Evolutionary conservation across 345 rosid species (phyloP).

Genomic region (Isatis tinctoria): DNA sequence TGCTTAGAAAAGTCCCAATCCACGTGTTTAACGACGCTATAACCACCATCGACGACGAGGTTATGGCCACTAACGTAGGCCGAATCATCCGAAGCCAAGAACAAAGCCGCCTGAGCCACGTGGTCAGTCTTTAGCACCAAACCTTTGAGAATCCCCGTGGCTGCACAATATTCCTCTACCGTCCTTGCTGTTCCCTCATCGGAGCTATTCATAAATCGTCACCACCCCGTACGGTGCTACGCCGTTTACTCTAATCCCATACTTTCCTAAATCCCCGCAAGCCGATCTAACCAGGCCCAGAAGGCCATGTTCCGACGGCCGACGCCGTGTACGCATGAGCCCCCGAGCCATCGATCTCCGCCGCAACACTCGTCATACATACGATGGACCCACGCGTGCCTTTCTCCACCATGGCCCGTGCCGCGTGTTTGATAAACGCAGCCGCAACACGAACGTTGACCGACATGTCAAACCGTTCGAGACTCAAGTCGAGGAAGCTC

Average conservation of each 20-base stretch:
- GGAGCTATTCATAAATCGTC: conserved; percentile 47
- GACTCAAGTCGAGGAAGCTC: conserved; percentile 57
- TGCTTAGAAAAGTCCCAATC: not conserved
- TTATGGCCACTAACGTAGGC: conserved; percentile 52
- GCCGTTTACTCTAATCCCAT: conserved; percentile 84
- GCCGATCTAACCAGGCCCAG: conserved; percentile 67
- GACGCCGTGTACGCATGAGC: conserved; percentile 69
- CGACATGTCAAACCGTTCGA: conserved; percentile 53
- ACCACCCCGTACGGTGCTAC: conserved; percentile 72
- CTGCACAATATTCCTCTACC: conserved; percentile 42
- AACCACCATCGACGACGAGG: not conserved
- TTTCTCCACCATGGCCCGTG: conserved; percentile 59
- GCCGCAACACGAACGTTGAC: conserved; percentile 72
- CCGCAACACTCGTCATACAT: conserved; percentile 58
- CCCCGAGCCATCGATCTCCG: conserved; percentile 51
- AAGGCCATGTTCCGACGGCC: conserved; percentile 62
- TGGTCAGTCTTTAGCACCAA: conserved; percentile 58
- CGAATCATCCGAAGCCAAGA: conserved; percentile 76
- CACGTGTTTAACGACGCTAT: not conserved
- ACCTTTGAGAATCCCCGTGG: conserved; percentile 55
- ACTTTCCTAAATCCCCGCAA: conserved; percentile 63
- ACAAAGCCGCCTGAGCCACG: conserved; percentile 54
- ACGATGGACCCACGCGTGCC: conserved; percentile 64
- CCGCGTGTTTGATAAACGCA: conserved; percentile 38
- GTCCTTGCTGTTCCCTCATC: conserved; percentile 37